These are phyloP conservation scores for Saccharomyces uvarum DNA, from an alignment of 1,139 yeast species.

Conservation along the genomic window DNA sequence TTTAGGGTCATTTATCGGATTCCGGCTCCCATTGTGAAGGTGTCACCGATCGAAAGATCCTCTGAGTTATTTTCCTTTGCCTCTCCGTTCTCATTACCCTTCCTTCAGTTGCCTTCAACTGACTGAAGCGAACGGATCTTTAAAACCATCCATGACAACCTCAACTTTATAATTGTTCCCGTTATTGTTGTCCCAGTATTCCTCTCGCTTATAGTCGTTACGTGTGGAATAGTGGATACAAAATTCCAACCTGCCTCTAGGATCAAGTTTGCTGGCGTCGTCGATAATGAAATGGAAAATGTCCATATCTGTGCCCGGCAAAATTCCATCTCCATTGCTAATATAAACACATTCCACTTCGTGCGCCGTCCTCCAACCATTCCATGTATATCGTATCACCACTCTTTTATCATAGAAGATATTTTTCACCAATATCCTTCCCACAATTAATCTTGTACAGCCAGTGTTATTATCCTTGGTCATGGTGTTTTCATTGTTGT, in stretches of 20 bases:
- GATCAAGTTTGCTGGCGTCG: conserved; percentile 12
- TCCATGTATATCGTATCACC: conserved; percentile 26
- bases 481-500: background rate
- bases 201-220: conserved; percentile 18
- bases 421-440: conserved; percentile 29
- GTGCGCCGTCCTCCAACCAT: conserved; percentile 24
- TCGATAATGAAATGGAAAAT: conserved; percentile 29
- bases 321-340: conserved; percentile 24
- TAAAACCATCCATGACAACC: conserved; percentile 23
- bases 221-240: conserved; percentile 28
- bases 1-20: background rate
- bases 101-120: background rate
- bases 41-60: background rate
- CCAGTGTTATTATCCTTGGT: conserved; percentile 1
- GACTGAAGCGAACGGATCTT: conserved; percentile 18
- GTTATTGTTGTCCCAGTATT: conserved; percentile 31
- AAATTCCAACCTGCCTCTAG: conserved; percentile 21
- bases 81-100: background rate
- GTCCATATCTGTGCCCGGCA: conserved; percentile 30
- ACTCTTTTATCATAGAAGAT: conserved; percentile 28
- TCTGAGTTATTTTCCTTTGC: background rate
- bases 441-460: conserved; percentile 14
- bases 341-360: conserved; percentile 29
- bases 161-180: conserved; percentile 27
- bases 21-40: background rate